Base-by-base conservation (phyloP, 257 asterid species). In the Solanum bulbocastanum region DNA sequence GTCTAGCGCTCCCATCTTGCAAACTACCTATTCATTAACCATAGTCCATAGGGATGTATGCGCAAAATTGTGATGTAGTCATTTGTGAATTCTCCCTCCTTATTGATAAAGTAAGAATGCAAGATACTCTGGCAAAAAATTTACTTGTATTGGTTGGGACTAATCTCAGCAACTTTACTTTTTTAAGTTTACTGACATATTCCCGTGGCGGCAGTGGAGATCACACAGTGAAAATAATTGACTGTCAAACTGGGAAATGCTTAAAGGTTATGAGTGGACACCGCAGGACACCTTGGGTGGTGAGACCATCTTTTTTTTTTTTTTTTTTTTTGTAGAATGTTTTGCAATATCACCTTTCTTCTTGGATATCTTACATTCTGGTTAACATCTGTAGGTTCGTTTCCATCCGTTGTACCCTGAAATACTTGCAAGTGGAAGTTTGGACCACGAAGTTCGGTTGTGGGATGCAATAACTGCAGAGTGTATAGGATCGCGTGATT, bases 231-330 rank as follows among this genome's bases (percentile, higher is more conserved):
- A 97, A 97, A 94, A 95, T 97, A 90, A 95, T 95, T 60, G 95
- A 97, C 91, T 95, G 94, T 88, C 96, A 89, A 91, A 95, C 96
- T 86, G 98, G 99, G 88, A 97, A 92, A 86, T 97, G 99, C 93
- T 91, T 96, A 89, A 97, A 96, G 93, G 98, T 95, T 90, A 92
- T 97, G 90, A 97, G 95, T 87, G 99, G 99, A 89, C 99, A 97
- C 91, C 95, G 98, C 87, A 94, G 99, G 92, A 97, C 99, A 62
- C 99, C 99, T 76, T 97, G 99, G 99, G 99, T 96, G 98, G 99
- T 97, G 92, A 92, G 94, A 52, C 88, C 88, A 46, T 88, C 87
- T 89, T 27, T 8, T 68, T 68, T 12, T 6, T 6, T 22, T 6
- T 6, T 22, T 6, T 69, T 32, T 90, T 88, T 76, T 84, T 56